Evolutionary conservation across 352 stramenopile species (phyloP).

Genomic region (Globisporangium uncinulatum): DNA sequence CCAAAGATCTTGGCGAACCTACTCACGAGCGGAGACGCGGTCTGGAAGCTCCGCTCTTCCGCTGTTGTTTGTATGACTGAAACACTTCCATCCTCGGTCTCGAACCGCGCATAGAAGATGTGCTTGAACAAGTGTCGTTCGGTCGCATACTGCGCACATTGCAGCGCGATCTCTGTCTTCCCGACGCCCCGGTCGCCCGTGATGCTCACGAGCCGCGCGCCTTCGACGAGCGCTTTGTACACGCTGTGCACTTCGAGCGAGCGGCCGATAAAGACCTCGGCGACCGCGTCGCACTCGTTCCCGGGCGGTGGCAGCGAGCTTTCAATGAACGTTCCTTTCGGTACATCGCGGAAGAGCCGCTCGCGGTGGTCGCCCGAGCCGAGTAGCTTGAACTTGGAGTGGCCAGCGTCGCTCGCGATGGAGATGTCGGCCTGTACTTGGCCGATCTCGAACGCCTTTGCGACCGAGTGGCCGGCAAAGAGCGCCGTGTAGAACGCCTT

Average conservation of each 20-base stretch:
- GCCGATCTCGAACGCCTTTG: conserved; percentile 79
- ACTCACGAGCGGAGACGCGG: conserved; percentile 9
- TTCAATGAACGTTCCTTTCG: conserved; percentile 47
- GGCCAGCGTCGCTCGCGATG: conserved; percentile 30
- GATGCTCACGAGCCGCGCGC: conserved; percentile 65
- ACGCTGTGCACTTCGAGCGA: conserved; percentile 79
- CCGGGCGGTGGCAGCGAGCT: conserved; percentile 43
- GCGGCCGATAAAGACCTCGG: conserved; percentile 66
- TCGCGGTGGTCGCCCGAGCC: conserved; percentile 72
- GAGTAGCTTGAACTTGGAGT: conserved; percentile 78
- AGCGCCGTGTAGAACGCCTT: conserved; percentile 88
- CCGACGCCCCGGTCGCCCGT: conserved; percentile 67
- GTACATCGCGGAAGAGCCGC: conserved; percentile 58
- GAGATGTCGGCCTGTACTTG: conserved; percentile 71
- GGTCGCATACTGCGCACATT: conserved; percentile 72
- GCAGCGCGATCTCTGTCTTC: conserved; percentile 77
- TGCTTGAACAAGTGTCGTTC: conserved; percentile 63
- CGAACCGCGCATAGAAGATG: conserved; percentile 67
- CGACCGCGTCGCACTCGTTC: conserved; percentile 75
- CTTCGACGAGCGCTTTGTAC: conserved; percentile 75
- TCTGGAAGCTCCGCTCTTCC: background rate
- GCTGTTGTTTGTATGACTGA: background rate
- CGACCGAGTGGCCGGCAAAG: conserved; percentile 71
- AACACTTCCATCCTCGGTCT: conserved; percentile 16
- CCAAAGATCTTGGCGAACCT: conserved; percentile 39